These are phyloP conservation scores for Penicillium macrosclerotiorum DNA, from an alignment of 495 filamentous ascomycete genomes.

Conservation along the genomic window DNA sequence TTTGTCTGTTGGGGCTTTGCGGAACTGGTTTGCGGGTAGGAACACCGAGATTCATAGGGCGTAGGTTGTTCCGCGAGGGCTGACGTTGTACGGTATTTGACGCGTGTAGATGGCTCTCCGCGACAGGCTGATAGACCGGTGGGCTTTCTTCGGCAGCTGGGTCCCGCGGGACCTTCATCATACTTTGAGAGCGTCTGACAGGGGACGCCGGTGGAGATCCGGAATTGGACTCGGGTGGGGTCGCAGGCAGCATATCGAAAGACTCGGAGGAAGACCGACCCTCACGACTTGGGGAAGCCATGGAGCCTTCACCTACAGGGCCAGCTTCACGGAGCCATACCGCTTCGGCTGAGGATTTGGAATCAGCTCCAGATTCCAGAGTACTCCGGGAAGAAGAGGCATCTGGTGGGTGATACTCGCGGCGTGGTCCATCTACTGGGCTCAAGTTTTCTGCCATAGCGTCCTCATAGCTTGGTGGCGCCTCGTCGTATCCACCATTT, in stretches of 20 bases:
- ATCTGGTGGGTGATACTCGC: constrained; percentile 60
- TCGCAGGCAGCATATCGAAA: constrained; percentile 47
- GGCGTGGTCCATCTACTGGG: constrained; percentile 61
- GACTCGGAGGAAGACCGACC: constrained; percentile 42
- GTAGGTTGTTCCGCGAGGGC: constrained; percentile 23
- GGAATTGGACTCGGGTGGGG: constrained; percentile 40
- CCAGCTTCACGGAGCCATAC: constrained; percentile 27
- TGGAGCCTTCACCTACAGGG: constrained; percentile 19
- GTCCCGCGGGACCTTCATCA: constrained; percentile 34
- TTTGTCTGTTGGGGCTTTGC: constrained; percentile 19
- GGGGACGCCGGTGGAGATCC: constrained; percentile 37
- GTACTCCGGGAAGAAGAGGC: constrained; percentile 33
- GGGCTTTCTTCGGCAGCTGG: constrained; percentile 34
- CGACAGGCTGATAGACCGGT: constrained; percentile 37
- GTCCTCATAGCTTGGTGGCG: constrained; percentile 83
- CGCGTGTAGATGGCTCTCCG: constrained; percentile 18
- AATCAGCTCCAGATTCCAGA: constrained; percentile 42
- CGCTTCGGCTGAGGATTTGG: constrained; percentile 33
- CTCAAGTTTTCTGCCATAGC: constrained; percentile 78
- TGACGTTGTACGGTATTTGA: constrained; percentile 12
- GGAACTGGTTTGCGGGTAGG: constrained; percentile 43
- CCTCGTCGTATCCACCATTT: constrained; percentile 54
- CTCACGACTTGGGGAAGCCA: constrained; percentile 19
- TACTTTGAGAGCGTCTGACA: constrained; percentile 36
- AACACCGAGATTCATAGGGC: constrained; percentile 40